A percentile compares a stretch with the other conserved stretches of the same genome.
Conservation (phyloP, 2,329 filamentous ascomycete species). For the Phaeosphaeriaceae sp. region DNA sequence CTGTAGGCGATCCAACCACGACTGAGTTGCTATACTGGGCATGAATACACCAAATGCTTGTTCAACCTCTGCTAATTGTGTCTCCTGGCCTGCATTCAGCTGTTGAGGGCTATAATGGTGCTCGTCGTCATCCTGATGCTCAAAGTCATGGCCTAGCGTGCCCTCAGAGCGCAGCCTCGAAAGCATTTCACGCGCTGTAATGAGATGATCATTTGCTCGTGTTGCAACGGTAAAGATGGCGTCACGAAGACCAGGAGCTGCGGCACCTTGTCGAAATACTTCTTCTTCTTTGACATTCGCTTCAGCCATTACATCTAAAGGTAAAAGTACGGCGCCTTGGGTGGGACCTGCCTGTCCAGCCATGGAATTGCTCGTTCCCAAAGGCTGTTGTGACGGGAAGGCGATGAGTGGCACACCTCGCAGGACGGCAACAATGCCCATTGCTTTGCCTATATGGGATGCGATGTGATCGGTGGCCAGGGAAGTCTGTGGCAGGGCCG, state of each 20-base stretch:
- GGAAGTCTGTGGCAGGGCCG: slow-evolving; percentile 77
- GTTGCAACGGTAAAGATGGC: slow-evolving; percentile 93
- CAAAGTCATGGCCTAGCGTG: slow-evolving; percentile 83
- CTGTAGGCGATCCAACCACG: slow-evolving; percentile 82
- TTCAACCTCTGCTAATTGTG: slow-evolving; percentile 61
- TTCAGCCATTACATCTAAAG: slow-evolving; percentile 88
- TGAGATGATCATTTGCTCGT: slow-evolving; percentile 91
- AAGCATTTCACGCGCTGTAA: slow-evolving; percentile 91
- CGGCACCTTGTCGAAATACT: slow-evolving; percentile 78
- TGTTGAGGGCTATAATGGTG: slow-evolving; percentile 57
- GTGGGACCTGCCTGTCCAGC: slow-evolving; percentile 50
- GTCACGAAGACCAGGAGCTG: slow-evolving; percentile 82
- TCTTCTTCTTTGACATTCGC: slow-evolving; percentile 84
- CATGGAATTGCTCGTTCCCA: slow-evolving; percentile 51
- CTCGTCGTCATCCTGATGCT: slow-evolving; percentile 81
- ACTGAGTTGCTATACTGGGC: slow-evolving; percentile 75
- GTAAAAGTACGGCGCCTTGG: slow-evolving; percentile 76
- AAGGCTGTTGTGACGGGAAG: slow-evolving; percentile 69
- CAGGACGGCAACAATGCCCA: slow-evolving; percentile 85
- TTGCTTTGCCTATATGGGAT: slow-evolving; percentile 93
- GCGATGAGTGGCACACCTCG: slow-evolving; percentile 88
- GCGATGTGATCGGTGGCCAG: slow-evolving; percentile 90
- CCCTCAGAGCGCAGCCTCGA: slow-evolving; percentile 76
- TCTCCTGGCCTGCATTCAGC: slow-evolving; percentile 42
- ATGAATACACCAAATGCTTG: slow-evolving; percentile 80